Evolutionary conservation across 2,329 filamentous ascomycete species (phyloP).

Genomic region (Purpureocillium takamizusanense): DNA sequence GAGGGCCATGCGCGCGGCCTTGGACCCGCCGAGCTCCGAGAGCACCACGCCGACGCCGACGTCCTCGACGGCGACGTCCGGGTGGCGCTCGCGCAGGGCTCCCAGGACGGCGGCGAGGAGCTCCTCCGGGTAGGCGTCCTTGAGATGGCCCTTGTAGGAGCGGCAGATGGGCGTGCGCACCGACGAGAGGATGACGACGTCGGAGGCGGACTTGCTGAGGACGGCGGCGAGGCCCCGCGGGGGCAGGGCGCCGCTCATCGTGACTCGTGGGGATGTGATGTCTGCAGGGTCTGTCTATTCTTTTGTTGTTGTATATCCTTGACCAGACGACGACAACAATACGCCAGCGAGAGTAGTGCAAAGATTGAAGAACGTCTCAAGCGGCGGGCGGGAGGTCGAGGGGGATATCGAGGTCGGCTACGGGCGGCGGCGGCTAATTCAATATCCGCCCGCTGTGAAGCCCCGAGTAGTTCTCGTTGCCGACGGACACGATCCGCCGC

Average conservation of each 20-base stretch:
- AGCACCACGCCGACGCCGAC: constrained; percentile 83
- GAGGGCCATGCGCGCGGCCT: constrained; percentile 85
- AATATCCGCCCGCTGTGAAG: too few relatives aligned
- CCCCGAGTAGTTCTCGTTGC: too few relatives aligned
- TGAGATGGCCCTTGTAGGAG: constrained; percentile 73
- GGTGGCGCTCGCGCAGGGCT: constrained; percentile 47
- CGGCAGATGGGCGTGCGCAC: constrained; percentile 81
- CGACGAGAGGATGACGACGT: constrained; percentile 84
- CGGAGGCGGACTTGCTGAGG: constrained; percentile 67
- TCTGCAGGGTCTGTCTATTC: too few relatives aligned
- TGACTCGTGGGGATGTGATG: too few relatives aligned
- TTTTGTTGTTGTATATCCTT: too few relatives aligned
- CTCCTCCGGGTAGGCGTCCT: constrained; percentile 86
- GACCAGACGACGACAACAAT: too few relatives aligned
- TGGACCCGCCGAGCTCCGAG: constrained; percentile 81
- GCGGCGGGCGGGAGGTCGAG: too few relatives aligned
- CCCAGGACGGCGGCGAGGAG: constrained; percentile 59
- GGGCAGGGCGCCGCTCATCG: not conserved
- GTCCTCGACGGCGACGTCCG: constrained; percentile 59
- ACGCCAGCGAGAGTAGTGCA: too few relatives aligned
- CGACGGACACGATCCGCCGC: too few relatives aligned
- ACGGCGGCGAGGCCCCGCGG: constrained; percentile 59
- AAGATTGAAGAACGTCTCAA: too few relatives aligned
- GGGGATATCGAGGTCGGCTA: too few relatives aligned
- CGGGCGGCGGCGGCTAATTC: too few relatives aligned